Evolutionary conservation across 345 rosid genomes (phyloP).

Genomic region (Salix udensis): DNA sequence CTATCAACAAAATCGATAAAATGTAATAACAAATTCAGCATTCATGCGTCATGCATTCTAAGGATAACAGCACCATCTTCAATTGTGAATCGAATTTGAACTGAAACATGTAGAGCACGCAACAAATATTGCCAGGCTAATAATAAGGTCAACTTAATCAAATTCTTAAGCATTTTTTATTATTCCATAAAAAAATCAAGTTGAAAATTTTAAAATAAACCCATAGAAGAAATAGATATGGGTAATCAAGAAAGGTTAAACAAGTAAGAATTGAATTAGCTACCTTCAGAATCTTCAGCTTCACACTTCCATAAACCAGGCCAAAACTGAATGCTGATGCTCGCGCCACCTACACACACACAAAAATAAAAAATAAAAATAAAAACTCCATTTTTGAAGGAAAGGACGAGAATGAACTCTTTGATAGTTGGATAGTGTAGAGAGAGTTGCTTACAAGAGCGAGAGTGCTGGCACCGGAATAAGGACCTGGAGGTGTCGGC

Average conservation of each 20-base stretch:
- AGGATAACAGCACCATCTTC: too few species aligned
- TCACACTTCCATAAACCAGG: slow-evolving; percentile 55
- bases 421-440: not conserved
- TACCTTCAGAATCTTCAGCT: slow-evolving; percentile 72
- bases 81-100: not conserved
- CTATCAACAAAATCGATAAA: not conserved
- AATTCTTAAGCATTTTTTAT: not conserved
- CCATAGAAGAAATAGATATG: not conserved
- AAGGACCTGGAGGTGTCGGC: slow-evolving; percentile 62
- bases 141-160: not conserved
- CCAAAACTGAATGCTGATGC: slow-evolving; percentile 65
- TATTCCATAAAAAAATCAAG: not conserved
- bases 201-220: not conserved
- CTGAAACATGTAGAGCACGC: not conserved
- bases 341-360: slow-evolving; percentile 52
- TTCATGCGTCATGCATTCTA: not conserved
- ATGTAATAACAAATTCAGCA: not conserved
- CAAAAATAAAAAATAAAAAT: not conserved
- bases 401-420: not conserved
- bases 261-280: not conserved
- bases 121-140: not conserved
- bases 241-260: not conserved
- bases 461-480: slow-evolving; percentile 83
- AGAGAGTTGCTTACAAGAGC: slow-evolving; percentile 47
- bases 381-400: not conserved